Evolutionary conservation across 352 stramenopile species (phyloP), one percentile per base, ranked within the genome.

Genomic region (Pythium insidiosum): DNA sequence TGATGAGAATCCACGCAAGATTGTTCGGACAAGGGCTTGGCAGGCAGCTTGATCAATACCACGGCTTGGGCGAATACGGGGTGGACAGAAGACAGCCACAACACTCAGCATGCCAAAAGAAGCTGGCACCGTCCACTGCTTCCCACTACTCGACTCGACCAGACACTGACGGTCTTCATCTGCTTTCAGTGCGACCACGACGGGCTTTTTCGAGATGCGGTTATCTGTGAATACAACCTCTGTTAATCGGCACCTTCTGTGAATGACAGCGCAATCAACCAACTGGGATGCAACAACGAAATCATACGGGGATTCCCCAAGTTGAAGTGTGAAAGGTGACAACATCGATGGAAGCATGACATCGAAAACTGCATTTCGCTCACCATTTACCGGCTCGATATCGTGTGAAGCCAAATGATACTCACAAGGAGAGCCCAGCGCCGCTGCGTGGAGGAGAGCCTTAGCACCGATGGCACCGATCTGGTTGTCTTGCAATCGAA

Each of bases 241-340:
- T 1, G 65, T 63, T 3, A 88, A 56, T 7, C 38, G 12, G 24
- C 72, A 84, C 1, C 70, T 63, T 1, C 48, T 36, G 39, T 73
- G 56, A 26, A 62, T 9, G 1, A 79, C 26, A 9, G 66, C 58
- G 0, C 68, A 56, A 20, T 80, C 68, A 9, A 85, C 46, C 4
- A 88, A 46, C 46, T 84, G 56, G 39, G 57, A 67, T 11, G 73
- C 75, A 4, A 85, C 70, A 5, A 68, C 75, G 23, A 68, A 83
- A 4, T 71, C 67, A 26, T 84, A 88, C 4, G 75, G 75, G 5
- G 75, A 85, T 12, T 61, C 56, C 1, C 63, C 61, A 3, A 85
- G 48, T 28, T 49, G 34, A 10, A 88, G 68, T 41, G 66, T 54
- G 47, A 78, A 85, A 4, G 75, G 75, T 10, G 75, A 88, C 24